These are phyloP conservation scores for Cubamyces sp. DNA, from an alignment of 768 basidiomycete genomes.

Conservation along the genomic window DNA sequence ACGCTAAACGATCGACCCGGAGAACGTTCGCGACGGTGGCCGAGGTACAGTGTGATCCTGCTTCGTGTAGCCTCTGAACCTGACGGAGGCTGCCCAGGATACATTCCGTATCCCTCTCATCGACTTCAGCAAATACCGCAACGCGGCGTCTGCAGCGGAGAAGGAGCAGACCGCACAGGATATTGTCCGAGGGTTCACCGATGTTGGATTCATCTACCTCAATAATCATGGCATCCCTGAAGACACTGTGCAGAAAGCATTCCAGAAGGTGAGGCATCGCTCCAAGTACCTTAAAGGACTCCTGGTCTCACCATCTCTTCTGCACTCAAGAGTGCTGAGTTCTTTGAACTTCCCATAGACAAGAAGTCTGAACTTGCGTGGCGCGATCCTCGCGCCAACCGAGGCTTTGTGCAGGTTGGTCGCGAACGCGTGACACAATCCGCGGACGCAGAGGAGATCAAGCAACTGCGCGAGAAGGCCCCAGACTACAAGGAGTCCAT, in stretches of 20 bases:
- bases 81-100: neutral
- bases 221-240: constrained; percentile 70
- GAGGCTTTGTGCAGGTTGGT: constrained; percentile 82
- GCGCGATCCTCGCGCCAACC: constrained; percentile 85
- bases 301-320: neutral
- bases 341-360: constrained; percentile 68
- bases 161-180: constrained; percentile 66
- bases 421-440: constrained; percentile 84
- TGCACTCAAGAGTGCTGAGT: constrained; percentile 66
- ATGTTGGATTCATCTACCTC: constrained; percentile 82
- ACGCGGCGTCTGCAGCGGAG: constrained; percentile 52
- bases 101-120: constrained; percentile 67
- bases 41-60: constrained; percentile 9
- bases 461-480: constrained; percentile 67
- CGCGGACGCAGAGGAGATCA: constrained; percentile 71
- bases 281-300: too few relatives aligned
- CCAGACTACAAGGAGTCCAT: constrained; percentile 86
- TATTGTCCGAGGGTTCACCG: constrained; percentile 78
- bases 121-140: constrained; percentile 72
- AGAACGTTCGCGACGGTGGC: constrained; percentile 18
- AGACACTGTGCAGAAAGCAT: constrained; percentile 59
- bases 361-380: constrained; percentile 66
- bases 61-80: too few relatives aligned
- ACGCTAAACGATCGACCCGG: neutral
- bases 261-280: constrained; percentile 53